A percentile compares a stretch with the other conserved stretches of the same genome.
Evolutionary conservation across 768 basidiomycete species (phyloP).

Genomic region (Phanerodontia chrysosporium): DNA sequence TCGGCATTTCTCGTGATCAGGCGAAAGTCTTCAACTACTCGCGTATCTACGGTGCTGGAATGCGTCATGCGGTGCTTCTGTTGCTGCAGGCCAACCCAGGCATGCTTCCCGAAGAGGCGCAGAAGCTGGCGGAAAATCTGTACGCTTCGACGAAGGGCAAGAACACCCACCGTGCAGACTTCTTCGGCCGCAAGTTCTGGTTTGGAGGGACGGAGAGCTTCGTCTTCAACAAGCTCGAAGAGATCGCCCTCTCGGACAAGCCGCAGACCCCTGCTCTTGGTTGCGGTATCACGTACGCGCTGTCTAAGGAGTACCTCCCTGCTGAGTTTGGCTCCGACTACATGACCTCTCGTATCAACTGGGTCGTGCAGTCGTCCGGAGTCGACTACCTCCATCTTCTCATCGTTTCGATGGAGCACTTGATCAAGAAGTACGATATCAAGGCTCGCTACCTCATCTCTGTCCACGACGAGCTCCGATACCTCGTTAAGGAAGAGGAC

Average conservation of each 20-base stretch:
- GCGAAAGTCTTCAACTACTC: constrained; percentile 99
- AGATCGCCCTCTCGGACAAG: constrained; percentile 81
- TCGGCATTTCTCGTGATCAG: constrained; percentile 89
- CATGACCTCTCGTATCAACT: constrained; percentile 96
- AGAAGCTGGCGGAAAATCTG: constrained; percentile 74
- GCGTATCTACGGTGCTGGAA: constrained; percentile 96
- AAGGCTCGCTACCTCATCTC: constrained; percentile 91
- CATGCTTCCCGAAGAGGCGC: constrained; percentile 76
- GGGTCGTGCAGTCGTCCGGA: constrained; percentile 98
- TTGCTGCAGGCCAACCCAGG: constrained; percentile 79
- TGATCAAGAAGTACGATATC: constrained; percentile 77
- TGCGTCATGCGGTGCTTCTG: constrained; percentile 87
- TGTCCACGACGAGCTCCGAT: constrained; percentile 95
- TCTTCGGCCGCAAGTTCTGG: constrained; percentile 88
- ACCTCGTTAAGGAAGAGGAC: constrained; percentile 86
- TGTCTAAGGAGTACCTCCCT: constrained; percentile 87
- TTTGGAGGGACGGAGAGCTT: constrained; percentile 94
- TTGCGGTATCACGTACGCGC: constrained; percentile 89
- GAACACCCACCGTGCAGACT: constrained; percentile 70
- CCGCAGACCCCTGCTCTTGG: constrained; percentile 92
- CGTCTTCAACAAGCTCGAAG: constrained; percentile 96
- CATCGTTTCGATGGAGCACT: constrained; percentile 91
- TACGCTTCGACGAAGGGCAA: constrained; percentile 93
- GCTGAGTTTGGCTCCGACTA: constrained; percentile 80
- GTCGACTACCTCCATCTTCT: constrained; percentile 97